Percentiles rank a stretch among this genome's conserved stretches.
Evolutionary conservation across 108 stramenopile genomes (phyloP).

Genomic region (Pseudonitzschia multiseries): DNA sequence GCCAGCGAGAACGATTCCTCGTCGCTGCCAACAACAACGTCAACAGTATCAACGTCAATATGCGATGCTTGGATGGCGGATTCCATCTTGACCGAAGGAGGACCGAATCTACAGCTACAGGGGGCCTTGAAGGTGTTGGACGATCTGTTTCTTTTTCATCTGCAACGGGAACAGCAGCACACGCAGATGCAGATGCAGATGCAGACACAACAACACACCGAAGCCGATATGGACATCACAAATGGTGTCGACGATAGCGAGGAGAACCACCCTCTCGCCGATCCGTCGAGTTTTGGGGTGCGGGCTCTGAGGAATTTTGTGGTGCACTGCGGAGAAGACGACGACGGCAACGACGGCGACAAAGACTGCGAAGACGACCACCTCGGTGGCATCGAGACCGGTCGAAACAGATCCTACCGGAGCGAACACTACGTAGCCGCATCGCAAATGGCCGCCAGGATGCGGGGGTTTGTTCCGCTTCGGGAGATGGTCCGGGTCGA

Average conservation of each 20-base stretch:
- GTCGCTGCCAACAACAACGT: background rate
- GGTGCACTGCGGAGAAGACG: conserved; percentile 29
- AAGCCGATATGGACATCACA: background rate
- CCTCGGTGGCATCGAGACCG: too few species aligned
- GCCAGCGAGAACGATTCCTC: background rate
- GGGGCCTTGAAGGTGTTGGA: conserved; percentile 35
- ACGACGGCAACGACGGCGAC: background rate
- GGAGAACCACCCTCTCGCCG: too few species aligned
- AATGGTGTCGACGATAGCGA: background rate
- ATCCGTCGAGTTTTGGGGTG: background rate
- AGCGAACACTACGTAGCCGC: conserved; percentile 24
- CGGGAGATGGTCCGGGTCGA: conserved; percentile 7
- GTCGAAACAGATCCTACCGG: background rate
- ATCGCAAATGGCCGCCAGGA: conserved; percentile 30
- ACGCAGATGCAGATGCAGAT: background rate
- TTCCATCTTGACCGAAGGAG: conserved; percentile 31
- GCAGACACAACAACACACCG: background rate
- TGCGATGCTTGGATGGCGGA: conserved; percentile 50
- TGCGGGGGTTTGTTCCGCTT: conserved; percentile 33
- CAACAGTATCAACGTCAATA: background rate
- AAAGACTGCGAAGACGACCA: too few species aligned
- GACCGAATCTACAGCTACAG: conserved; percentile 39
- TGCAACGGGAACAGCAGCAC: conserved; percentile 16
- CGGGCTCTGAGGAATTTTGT: conserved; percentile 17
- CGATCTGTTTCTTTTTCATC: conserved; percentile 29